phyloP scores from a whole-genome alignment of 495 filamentous ascomycete species.

The Talaromyces wortmannii region DNA sequence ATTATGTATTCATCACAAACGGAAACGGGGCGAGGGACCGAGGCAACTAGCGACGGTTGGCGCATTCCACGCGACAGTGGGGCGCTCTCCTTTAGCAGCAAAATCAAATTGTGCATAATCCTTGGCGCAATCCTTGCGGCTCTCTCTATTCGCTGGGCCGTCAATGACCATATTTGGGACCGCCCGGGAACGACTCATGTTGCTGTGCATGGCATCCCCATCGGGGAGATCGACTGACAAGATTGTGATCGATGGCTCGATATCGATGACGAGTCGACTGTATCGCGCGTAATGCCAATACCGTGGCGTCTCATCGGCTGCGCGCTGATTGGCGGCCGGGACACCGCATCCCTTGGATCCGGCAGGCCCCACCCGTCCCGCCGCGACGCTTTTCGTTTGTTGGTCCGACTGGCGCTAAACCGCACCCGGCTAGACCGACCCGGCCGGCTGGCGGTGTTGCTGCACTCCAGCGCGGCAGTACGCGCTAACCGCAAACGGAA shows the following conservation, averaged over 20 bases:
- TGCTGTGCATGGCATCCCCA: no score
- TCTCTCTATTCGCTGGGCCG: background rate
- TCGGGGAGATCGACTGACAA: no score
- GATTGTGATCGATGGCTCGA: no score
- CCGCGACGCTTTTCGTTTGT: background rate
- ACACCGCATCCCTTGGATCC: background rate
- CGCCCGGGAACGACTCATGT: no score
- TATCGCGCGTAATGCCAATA: no score
- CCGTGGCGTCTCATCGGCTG: background rate
- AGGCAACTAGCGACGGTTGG: background rate
- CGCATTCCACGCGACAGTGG: conserved; percentile 4
- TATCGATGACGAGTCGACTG: no score
- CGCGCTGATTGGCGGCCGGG: background rate
- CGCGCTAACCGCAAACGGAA: background rate
- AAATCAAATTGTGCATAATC: background rate
- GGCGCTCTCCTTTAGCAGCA: background rate
- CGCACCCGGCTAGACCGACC: background rate
- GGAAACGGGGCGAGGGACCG: no score
- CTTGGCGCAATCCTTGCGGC: background rate
- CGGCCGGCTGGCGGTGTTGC: background rate
- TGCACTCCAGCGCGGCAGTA: background rate
- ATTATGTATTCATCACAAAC: no score
- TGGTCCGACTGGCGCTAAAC: background rate
- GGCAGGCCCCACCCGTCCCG: background rate
- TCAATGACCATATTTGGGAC: background rate